Base-by-base conservation (phyloP, 805 yeast genomes). In the Kodamaea laetipori region DNA sequence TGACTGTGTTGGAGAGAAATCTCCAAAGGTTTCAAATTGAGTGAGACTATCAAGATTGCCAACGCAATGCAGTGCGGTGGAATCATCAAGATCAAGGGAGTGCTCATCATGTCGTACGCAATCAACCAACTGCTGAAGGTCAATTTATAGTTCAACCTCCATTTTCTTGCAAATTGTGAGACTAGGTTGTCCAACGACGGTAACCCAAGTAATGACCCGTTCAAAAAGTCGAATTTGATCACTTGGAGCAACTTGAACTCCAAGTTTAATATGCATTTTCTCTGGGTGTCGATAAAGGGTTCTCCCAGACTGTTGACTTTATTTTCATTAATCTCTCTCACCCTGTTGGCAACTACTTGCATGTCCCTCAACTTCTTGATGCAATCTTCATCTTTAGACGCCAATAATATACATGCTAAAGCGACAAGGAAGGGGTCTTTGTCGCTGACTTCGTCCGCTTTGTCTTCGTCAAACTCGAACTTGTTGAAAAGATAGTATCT, bases 371-470 rank as follows among this genome's bases (percentile, higher is more conserved):
- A 60, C 52, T 85, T 85, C 59, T 88, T 89, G 32, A 89, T 82
- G 32, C 90, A 86, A 56, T 90, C 97, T 56, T 87, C 95, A 50
- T 82, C 80, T 60, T 90, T 88, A 33, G 83, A 69, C 2, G 96
- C 85, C 11, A 87, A 67, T 45, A 86, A 77, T 6, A 90, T 58
- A 42, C 89, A 76, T 7, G 92, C 76, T 6, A 83, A 63, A 0
- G 87, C 86, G n/a, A 86, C 76, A 34, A 83, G 82, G 50, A 72
- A 73, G 34, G 81, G 79, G 41, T 75, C 70, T 32, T 57, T 64
- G 8, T 52, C 57, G 11, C 49, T 53, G 19, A 56, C 51, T 39
- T 54, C 60, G 30, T 50, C 46, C 18, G 46, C 51, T 15, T 67
- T 69, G 9, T 74, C 71, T 45, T 43, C 46, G 18, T 39, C 41